These are phyloP conservation scores for Tardiomyces depauwii DNA, from an alignment of 1,139 yeast genomes.

Conservation along the genomic window DNA sequence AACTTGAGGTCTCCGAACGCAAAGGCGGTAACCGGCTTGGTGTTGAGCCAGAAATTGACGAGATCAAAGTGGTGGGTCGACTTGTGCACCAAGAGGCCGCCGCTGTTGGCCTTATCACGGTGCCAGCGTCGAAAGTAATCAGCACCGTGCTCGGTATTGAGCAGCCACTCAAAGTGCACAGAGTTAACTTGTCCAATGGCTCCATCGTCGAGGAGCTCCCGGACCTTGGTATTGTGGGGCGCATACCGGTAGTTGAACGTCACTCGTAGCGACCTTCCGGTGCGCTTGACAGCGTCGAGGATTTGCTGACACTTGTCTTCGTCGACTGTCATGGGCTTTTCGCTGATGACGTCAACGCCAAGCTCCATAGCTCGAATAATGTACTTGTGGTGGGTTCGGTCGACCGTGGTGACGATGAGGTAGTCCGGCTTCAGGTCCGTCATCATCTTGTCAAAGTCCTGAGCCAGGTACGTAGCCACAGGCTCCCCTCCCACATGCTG, in stretches of 20 bases:
- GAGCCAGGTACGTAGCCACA: conserved; percentile 8
- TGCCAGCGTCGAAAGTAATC: conserved; percentile 11
- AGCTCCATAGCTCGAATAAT: conserved; percentile 10
- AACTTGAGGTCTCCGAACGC: conserved; percentile 9
- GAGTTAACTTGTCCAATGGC: conserved; percentile 9
- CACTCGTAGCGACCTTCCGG: conserved; percentile 8
- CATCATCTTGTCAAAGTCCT: conserved; percentile 9
- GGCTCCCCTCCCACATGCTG: conserved; percentile 6
- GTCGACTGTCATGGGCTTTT: conserved; percentile 11
- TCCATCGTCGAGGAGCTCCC: conserved; percentile 9
- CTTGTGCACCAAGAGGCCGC: conserved; percentile 10
- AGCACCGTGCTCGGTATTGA: conserved; percentile 10
- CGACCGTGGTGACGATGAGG: conserved; percentile 10
- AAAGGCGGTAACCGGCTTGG: conserved; percentile 8
- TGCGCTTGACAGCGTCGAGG: conserved; percentile 8
- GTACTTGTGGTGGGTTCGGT: conserved; percentile 11
- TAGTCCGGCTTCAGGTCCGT: conserved; percentile 7
- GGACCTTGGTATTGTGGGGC: conserved; percentile 10
- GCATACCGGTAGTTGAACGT: conserved; percentile 11
- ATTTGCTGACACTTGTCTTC: conserved; percentile 10
- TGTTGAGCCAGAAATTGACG: conserved; percentile 9
- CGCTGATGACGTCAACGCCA: conserved; percentile 9
- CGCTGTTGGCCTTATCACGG: conserved; percentile 9
- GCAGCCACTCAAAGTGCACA: conserved; percentile 11
- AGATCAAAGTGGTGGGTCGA: conserved; percentile 11